These are phyloP conservation scores for Penicillium tannophilum DNA, from an alignment of 495 filamentous ascomycete species.

Conservation along the genomic window DNA sequence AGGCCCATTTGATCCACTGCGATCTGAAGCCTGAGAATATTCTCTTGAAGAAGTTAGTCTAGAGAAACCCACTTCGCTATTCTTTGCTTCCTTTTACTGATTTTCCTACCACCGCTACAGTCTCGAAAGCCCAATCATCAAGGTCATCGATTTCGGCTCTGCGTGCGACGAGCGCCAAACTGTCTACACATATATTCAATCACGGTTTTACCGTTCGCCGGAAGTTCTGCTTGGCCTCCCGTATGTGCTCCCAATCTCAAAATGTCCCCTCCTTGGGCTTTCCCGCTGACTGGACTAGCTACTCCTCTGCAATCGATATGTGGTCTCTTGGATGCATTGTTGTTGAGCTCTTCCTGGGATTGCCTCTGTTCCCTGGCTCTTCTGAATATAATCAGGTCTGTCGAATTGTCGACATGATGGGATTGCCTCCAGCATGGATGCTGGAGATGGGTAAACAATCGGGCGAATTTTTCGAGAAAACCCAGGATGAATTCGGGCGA, in stretches of 20 bases:
- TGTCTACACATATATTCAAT: slow-evolving; percentile 99
- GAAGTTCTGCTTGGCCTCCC: slow-evolving; percentile 93
- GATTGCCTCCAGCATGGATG: slow-evolving; percentile 97
- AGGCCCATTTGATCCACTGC: slow-evolving; percentile 96
- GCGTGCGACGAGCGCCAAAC: slow-evolving; percentile 98
- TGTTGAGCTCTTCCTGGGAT: slow-evolving; percentile 93
- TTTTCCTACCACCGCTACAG: slow-evolving; percentile 34
- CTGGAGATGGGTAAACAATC: slow-evolving; percentile 98
- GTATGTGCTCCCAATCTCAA: slow-evolving; percentile 40
- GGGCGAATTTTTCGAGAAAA: slow-evolving; percentile 96
- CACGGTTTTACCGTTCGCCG: slow-evolving; percentile 95
- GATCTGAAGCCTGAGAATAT: slow-evolving; percentile 99
- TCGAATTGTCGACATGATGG: slow-evolving; percentile 97
- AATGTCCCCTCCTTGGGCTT: slow-evolving; percentile 7
- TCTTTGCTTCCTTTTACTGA: slow-evolving; percentile 1
- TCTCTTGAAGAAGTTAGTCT: slow-evolving; percentile 81
- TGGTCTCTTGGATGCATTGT: slow-evolving; percentile 99
- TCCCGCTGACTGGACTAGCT: slow-evolving; percentile 45
- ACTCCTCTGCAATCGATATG: slow-evolving; percentile 99
- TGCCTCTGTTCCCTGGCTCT: slow-evolving; percentile 95
- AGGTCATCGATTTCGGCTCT: slow-evolving; percentile 99
- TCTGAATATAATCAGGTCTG: slow-evolving; percentile 99
- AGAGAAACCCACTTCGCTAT: too few relatives aligned
- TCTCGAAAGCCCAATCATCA: slow-evolving; percentile 98
- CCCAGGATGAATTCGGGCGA: slow-evolving; percentile 86